Evolutionary conservation across 345 rosid species (phyloP), one percentile per base, ranked within the genome.

Genomic region (Combretum micranthum): DNA sequence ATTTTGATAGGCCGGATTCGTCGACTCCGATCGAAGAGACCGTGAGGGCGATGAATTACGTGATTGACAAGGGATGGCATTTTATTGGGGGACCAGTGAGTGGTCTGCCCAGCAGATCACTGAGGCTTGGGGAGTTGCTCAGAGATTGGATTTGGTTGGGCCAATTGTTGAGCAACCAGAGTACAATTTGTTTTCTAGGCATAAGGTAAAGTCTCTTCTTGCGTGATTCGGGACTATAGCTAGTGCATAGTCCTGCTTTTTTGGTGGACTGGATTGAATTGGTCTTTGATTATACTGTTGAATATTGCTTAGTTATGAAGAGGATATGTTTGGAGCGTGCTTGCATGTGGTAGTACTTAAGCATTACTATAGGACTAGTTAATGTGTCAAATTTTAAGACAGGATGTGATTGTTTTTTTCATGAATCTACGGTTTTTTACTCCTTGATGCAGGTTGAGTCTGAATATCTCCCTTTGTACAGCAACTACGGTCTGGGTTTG

Each of bases 41-140:
- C 0, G 99, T 93, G 50, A 83, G 95, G 74, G 96, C 95, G 4
- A 93, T 93, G 96, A 93, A 89, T 64, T 74, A 85, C 55, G 94
- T 89, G 60, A 89, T 93, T 47, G 99, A 93, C 63, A 89, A 93
- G 61, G 99, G 99, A 4, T 85, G 90, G 97, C 99, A 6, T 93
- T 93, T 60, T 93, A 93, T 61, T 93, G 99, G 97, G 99, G 97
- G 4, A 93, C 99, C 15, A 93, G 97, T 64, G 99, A 93, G 75
- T 93, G 97, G 99, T 82, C 99, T 1, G 85, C 96, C 2, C 99
- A 93, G 49, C 99, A 93, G 68, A 83, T 93, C 66, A 93, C 99
- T 14, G 99, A 89, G 69, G 99, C 99, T 7, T 93, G 96, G 97
- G 96, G 91, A 43, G 42, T 82, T 63, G 99, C 96, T 0, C 81